Conservation (phyloP, 371 early-diverging fungal genomes). For the Rhizopus sp. region DNA sequence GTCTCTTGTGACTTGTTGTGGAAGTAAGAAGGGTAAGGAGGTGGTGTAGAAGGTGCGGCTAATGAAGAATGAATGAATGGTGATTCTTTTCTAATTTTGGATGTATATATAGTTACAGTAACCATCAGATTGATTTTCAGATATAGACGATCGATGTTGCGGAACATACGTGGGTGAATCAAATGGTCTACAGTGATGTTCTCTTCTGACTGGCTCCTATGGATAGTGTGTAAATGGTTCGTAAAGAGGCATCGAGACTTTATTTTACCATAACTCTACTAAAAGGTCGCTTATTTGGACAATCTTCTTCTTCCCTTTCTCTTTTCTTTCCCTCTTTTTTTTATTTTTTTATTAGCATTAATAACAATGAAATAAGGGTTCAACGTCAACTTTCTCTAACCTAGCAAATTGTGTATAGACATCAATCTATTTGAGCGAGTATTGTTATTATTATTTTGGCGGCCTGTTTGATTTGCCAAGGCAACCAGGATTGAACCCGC, state of each 20-base stretch:
- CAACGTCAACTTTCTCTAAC: conserved; percentile 12
- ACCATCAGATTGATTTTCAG: conserved; percentile 2
- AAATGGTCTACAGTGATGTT: not conserved
- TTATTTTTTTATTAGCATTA: not conserved
- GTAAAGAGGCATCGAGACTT: no score
- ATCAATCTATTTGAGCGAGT: conserved; percentile 18
- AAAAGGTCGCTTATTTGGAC: no score
- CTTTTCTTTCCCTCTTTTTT: not conserved
- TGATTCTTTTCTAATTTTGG: no score
- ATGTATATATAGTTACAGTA: not conserved
- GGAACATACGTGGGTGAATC: not conserved
- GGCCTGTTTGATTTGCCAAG: conserved; percentile 28
- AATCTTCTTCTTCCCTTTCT: no score
- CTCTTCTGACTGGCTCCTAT: not conserved
- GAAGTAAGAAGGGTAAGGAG: not conserved
- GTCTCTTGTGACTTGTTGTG: not conserved
- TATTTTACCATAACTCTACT: no score
- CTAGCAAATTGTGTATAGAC: conserved; percentile 42
- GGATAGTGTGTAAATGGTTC: no score
- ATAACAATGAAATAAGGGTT: not conserved
- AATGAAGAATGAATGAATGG: not conserved
- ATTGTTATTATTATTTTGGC: not conserved
- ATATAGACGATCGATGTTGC: not conserved
- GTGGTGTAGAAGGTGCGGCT: conserved; percentile 1
- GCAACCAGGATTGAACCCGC: conserved; percentile 45